Evolutionary conservation across 2,329 filamentous ascomycete species (phyloP), one percentile per base, ranked within the genome.

Genomic region (Scleromitrula shiraiana): DNA sequence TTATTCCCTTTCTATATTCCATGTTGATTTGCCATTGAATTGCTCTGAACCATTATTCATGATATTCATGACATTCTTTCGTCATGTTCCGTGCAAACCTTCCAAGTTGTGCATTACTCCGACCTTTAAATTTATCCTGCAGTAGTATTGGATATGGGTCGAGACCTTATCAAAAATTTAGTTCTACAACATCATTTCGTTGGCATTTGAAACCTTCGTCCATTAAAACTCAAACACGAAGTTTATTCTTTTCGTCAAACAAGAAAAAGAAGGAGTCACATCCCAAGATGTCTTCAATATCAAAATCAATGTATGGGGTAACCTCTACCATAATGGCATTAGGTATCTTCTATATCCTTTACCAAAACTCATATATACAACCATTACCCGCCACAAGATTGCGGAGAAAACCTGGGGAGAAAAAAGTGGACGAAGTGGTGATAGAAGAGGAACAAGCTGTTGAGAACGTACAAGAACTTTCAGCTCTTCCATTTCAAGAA

Each of bases 331-430:
- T 63, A 9, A 42, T 64, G 19, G 49, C 37, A 8, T 44, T 56
- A 5, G 50, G 55, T 12, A 35, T 63, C 1, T 55, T 58, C 39
- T 64, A 63, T 24, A 57, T 64, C 20, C 56, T 65, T 5, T 62
- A 61, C 41, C 47, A 49, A 30, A 63, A 59, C 41, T 56, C 62
- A 40, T 54, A 58, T n/a, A 44, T 63, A 12, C 63, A 64, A 39
- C 61, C 61, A 26, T 51, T 64, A 8, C 61, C 62, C 23, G 50
- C 62, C 3, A 65, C 61, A 14, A 49, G 50, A 46, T 29, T 56
- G 17, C 57, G 60, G 19, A 52, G 53, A 26, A 49, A 60, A 19
- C 44, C 62, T 5, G 45, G 53, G 37, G 53, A 56, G 3, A 49
- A 59, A 22, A 46, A 56, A 44, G 30, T 52, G 22, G 54, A 49